A percentile compares a stretch with the other conserved stretches of the same genome.
These are phyloP conservation scores for Annona squamosa DNA, from an alignment of 164 flowering plant genomes.

Conservation along the genomic window DNA sequence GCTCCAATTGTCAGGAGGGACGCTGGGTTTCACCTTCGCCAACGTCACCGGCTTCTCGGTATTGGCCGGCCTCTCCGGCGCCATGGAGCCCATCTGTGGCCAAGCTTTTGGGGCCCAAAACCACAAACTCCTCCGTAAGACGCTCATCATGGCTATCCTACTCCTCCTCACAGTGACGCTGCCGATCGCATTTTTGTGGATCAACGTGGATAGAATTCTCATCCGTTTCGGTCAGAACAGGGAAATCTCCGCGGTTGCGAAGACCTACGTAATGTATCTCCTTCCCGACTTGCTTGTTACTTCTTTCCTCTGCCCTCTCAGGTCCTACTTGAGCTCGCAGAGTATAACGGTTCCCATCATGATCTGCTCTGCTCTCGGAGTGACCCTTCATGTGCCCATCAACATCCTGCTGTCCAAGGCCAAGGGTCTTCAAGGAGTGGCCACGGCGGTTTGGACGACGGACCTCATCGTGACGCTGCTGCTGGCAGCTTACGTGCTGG, in stretches of 20 bases:
- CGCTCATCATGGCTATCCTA: constrained; percentile 56
- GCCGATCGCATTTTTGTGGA: constrained; percentile 68
- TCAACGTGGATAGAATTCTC: constrained; percentile 64
- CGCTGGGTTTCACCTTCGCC: constrained; percentile 81
- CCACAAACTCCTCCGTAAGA: constrained; percentile 67
- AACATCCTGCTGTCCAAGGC: constrained; percentile 53
- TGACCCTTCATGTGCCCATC: constrained; percentile 55
- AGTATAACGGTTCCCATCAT: constrained; percentile 56
- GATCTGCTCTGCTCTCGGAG: constrained; percentile 55
- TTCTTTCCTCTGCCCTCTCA: constrained; percentile 69
- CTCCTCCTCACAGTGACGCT: constrained; percentile 44
- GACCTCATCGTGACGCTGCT: constrained; percentile 43
- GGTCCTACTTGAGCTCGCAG: constrained; percentile 74
- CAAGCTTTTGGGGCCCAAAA: constrained; percentile 88
- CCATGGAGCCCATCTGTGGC: constrained; percentile 94
- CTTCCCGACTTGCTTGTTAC: constrained; percentile 69
- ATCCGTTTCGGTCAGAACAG: constrained; percentile 57
- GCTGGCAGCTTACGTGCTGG: constrained; percentile 35
- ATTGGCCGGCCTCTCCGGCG: constrained; percentile 69
- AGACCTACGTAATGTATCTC: constrained; percentile 48
- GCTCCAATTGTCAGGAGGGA: constrained; percentile 72
- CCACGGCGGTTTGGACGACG: constrained; percentile 70
- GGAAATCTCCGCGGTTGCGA: constrained; percentile 54
- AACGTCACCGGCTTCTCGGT: constrained; percentile 87
- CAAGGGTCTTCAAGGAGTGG: constrained; percentile 57